Evolutionary conservation across 257 asterid genomes (phyloP).

Genomic region (Galeopsis tetrahit): DNA sequence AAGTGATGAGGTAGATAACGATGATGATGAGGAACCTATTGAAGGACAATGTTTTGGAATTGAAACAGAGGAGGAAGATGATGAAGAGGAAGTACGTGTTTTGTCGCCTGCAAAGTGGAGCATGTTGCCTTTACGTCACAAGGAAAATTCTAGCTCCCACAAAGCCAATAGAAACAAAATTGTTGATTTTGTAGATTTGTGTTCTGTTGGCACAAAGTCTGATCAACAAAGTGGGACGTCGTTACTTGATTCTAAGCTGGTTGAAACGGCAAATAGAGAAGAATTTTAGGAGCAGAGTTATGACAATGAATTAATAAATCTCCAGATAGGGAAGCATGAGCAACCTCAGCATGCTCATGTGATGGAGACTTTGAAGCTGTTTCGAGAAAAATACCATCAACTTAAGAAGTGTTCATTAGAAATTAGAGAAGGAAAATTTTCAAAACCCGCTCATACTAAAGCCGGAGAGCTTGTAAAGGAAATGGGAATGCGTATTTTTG

Average conservation of each 20-base stretch:
- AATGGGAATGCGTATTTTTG: constrained; percentile 21
- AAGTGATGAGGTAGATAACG: not conserved
- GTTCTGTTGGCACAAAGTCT: not conserved
- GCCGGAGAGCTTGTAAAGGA: constrained; percentile 31
- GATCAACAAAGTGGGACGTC: not conserved
- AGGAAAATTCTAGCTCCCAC: not conserved
- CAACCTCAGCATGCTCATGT: constrained; percentile 37
- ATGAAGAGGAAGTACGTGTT: constrained; percentile 28
- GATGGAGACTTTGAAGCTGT: constrained; percentile 55
- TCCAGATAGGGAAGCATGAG: constrained; percentile 26
- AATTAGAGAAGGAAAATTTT: constrained; percentile 32
- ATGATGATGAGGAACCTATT: constrained; percentile 23
- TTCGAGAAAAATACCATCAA: constrained; percentile 46
- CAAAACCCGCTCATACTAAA: not conserved
- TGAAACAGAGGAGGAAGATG: constrained; percentile 1
- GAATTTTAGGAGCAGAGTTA: not conserved
- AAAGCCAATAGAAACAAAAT: not conserved
- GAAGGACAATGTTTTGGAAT: not conserved
- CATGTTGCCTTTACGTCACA: not conserved
- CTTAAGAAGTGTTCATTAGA: constrained; percentile 38
- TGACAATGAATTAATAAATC: constrained; percentile 30
- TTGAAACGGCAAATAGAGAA: not conserved
- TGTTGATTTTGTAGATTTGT: not conserved
- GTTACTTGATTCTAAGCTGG: no score
- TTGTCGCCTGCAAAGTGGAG: constrained; percentile 30